These are phyloP conservation scores for Gryganskiella cystojenkinii DNA, from an alignment of 192 early-diverging fungal genomes.

Conservation along the genomic window DNA sequence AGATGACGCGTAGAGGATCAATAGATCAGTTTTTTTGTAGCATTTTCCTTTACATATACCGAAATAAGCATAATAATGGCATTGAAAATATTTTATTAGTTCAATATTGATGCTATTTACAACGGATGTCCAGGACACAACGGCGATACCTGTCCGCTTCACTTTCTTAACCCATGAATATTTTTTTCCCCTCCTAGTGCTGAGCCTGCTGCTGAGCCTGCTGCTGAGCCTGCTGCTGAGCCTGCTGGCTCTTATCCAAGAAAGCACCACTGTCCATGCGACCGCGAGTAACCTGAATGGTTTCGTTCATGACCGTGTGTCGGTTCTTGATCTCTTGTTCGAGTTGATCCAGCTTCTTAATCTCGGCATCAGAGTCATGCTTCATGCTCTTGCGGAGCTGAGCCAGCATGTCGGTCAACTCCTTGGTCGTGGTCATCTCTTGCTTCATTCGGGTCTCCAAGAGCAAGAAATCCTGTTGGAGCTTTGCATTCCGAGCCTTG, in stretches of 20 bases:
- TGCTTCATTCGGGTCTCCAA: slow-evolving; percentile 6
- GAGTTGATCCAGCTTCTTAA: slow-evolving; percentile 4
- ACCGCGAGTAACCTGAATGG: neutral
- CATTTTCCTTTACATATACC: too few species aligned
- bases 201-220: too few species aligned
- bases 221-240: too few species aligned
- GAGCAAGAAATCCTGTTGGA: neutral
- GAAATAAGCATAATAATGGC: too few species aligned
- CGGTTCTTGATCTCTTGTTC: slow-evolving; percentile 10
- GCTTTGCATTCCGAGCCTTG: neutral
- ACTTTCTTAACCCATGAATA: too few species aligned
- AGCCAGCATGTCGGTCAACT: slow-evolving; percentile 9
- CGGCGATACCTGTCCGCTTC: too few species aligned
- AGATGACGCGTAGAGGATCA: too few species aligned
- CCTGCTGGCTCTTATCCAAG: slow-evolving; percentile 1
- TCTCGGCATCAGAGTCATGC: slow-evolving; percentile 8
- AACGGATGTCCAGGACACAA: too few species aligned
- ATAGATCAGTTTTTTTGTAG: too few species aligned
- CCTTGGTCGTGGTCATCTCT: slow-evolving; percentile 10
- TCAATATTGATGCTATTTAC: too few species aligned
- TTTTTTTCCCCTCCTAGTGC: too few species aligned
- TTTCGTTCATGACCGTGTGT: neutral
- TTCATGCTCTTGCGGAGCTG: neutral
- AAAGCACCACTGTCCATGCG: slow-evolving; percentile 24
- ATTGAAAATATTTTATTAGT: too few species aligned